Percentiles rank a stretch among this genome's conserved stretches.
Evolutionary conservation across 352 stramenopile genomes (phyloP).

Genomic region (Globisporangium viniferum): DNA sequence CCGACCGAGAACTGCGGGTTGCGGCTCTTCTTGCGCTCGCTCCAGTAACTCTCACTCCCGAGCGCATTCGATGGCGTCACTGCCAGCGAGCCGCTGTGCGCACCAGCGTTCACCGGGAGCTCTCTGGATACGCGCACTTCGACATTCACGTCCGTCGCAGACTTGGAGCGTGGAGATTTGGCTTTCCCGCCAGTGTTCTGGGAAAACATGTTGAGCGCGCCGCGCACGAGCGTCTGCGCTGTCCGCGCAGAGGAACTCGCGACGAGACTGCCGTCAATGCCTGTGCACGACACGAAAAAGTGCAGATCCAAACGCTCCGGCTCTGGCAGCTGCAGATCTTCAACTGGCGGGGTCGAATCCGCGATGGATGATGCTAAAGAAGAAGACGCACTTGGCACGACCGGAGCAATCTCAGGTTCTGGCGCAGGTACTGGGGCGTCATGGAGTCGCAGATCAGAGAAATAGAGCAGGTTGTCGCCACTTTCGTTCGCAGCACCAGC

Average conservation of each 20-base stretch:
- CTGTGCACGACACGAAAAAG: constrained; percentile 72
- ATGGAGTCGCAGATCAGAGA: constrained; percentile 15
- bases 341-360: neutral
- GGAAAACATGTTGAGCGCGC: constrained; percentile 70
- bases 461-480: constrained; percentile 6
- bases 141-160: constrained; percentile 62
- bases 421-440: constrained; percentile 1
- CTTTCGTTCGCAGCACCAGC: neutral
- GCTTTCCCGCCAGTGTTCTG: constrained; percentile 24
- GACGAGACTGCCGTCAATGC: constrained; percentile 52
- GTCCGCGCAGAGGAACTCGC: constrained; percentile 43
- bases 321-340: constrained; percentile 6
- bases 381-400: neutral
- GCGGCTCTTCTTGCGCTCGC: constrained; percentile 57
- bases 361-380: neutral
- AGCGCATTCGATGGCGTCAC: constrained; percentile 20
- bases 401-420: neutral
- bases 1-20: constrained; percentile 69
- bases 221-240: constrained; percentile 70
- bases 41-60: constrained; percentile 65
- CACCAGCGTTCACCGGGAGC: constrained; percentile 21
- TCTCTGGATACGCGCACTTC: constrained; percentile 62
- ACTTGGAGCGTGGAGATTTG: constrained; percentile 47
- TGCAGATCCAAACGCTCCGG: constrained; percentile 31
- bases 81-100: neutral